Evolutionary conservation across 345 rosid species (phyloP).

Genomic region (Acer saccharum): DNA sequence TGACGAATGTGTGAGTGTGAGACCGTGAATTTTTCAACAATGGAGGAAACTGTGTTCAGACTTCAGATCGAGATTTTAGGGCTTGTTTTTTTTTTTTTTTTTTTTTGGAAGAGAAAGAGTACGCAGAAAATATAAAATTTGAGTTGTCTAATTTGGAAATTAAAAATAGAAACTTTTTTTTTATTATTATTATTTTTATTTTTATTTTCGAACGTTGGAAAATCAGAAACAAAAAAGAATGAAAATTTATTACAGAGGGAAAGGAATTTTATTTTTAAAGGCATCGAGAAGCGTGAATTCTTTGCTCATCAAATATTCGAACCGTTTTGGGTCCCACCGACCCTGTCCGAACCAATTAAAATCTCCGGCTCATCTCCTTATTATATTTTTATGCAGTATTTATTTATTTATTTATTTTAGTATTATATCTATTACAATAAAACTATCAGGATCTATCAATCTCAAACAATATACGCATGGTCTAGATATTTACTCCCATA

Average conservation of each 20-base stretch:
- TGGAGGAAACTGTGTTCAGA: conserved; percentile 9
- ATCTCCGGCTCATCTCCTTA: background rate
- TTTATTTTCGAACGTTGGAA: background rate
- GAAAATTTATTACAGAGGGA: conserved; percentile 31
- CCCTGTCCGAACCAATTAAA: background rate
- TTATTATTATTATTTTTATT: background rate
- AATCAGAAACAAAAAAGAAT: background rate
- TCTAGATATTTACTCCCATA: too few relatives aligned
- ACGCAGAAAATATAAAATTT: background rate
- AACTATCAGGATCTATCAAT: fast-evolving
- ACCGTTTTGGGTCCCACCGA: background rate
- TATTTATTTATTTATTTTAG: background rate
- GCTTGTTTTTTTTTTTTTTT: background rate
- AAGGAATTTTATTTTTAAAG: conserved; percentile 38
- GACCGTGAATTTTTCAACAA: conserved; percentile 13
- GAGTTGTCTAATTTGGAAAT: background rate
- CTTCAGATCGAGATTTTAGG: conserved; percentile 40
- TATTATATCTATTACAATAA: background rate
- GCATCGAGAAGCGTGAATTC: conserved; percentile 45
- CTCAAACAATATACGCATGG: too few relatives aligned
- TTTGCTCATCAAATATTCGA: conserved; percentile 49
- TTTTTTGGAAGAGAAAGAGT: background rate
- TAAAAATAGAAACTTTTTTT: background rate
- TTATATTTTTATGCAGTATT: background rate
- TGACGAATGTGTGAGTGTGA: background rate